Evolutionary conservation across 108 stramenopile species (phyloP).

Genomic region (Cyclotella choctawhatcheeana): DNA sequence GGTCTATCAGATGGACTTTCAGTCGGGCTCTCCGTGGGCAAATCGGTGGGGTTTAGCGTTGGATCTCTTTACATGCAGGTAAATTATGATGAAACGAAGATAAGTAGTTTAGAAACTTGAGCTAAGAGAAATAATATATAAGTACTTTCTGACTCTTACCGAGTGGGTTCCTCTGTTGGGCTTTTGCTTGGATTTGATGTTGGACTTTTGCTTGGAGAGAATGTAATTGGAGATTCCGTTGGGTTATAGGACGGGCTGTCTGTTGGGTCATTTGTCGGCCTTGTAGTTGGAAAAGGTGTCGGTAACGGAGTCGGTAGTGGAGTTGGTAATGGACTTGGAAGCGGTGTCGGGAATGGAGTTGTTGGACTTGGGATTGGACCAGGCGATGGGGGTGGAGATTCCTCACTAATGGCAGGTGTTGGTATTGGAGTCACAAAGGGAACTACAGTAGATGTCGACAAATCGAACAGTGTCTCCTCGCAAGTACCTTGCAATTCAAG

Average conservation of each 20-base stretch:
- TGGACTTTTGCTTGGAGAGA: too few relatives aligned
- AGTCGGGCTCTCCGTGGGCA: too few relatives aligned
- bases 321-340: not conserved
- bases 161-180: not conserved
- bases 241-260: not conserved
- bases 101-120: too few relatives aligned
- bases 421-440: not conserved
- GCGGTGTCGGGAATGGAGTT: not conserved
- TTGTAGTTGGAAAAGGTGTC: not conserved
- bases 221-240: not conserved
- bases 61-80: too few relatives aligned
- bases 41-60: too few relatives aligned
- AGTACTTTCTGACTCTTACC: not conserved
- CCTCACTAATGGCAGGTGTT: not conserved
- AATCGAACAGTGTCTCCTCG: not conserved
- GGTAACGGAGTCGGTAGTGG: not conserved
- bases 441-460: not conserved
- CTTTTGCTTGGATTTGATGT: too few relatives aligned
- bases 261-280: slow-evolving; percentile 2
- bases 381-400: too few relatives aligned
- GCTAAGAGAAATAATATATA: too few relatives aligned
- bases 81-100: too few relatives aligned
- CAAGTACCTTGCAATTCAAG: not conserved
- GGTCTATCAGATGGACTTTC: not conserved
- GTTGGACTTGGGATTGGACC: not conserved